Conservation (phyloP, 2,329 filamentous ascomycete genomes). For the Bipolaris cookei region DNA sequence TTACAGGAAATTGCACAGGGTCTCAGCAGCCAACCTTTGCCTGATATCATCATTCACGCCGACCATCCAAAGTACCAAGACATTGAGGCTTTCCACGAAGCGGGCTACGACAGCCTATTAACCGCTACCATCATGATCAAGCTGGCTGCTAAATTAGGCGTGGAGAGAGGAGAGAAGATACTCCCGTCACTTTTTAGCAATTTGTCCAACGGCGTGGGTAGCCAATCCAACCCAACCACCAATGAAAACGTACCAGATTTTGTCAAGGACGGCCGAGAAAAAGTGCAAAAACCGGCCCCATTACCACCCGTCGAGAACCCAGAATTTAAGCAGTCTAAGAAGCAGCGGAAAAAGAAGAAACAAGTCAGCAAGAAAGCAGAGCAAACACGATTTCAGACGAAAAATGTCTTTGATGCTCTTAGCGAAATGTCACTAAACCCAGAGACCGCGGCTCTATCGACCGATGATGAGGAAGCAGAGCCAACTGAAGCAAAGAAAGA, state of each 20-base stretch:
- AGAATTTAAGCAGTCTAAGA: slow-evolving; percentile 5
- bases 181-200: background rate
- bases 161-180: slow-evolving; percentile 27
- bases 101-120: slow-evolving; percentile 67
- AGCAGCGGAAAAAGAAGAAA: slow-evolving; percentile 24
- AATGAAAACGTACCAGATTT: slow-evolving; percentile 19
- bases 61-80: slow-evolving; percentile 52
- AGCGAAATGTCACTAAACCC: slow-evolving; percentile 15
- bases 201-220: background rate
- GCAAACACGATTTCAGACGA: slow-evolving; percentile 29
- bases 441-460: slow-evolving; percentile 4
- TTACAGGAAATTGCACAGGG: slow-evolving; percentile 57
- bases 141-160: slow-evolving; percentile 60
- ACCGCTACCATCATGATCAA: slow-evolving; percentile 65
- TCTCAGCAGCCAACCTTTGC: slow-evolving; percentile 51
- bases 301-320: slow-evolving; percentile 21
- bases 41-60: slow-evolving; percentile 48
- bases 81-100: slow-evolving; percentile 60
- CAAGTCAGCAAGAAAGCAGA: slow-evolving; percentile 14
- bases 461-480: slow-evolving; percentile 20
- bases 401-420: slow-evolving; percentile 38
- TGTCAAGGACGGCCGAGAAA: slow-evolving; percentile 25
- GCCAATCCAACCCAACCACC: background rate
- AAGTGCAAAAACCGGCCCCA: slow-evolving; percentile 21
- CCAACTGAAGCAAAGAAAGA: background rate